Evolutionary conservation across 306 rosid genomes (phyloP).

Genomic region (Senna siamea): DNA sequence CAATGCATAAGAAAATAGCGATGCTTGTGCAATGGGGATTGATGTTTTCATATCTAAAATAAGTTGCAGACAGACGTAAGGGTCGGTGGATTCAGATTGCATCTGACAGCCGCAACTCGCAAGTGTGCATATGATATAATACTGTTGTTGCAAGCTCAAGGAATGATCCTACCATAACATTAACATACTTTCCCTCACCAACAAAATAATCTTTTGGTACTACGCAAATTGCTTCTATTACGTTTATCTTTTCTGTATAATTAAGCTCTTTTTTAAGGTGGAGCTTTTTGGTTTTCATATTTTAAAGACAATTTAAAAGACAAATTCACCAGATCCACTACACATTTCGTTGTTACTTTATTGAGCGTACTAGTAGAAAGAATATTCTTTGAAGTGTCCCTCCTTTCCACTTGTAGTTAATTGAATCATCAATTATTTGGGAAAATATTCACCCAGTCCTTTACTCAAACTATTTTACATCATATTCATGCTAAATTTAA

Average conservation of each 20-base stretch:
- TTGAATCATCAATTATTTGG: not conserved
- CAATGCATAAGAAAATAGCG: not conserved
- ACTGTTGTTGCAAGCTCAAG: not conserved
- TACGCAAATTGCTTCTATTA: not conserved
- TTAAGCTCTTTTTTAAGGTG: not conserved
- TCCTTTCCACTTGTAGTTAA: not conserved
- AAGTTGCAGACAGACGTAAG: not conserved
- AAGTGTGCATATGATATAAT: not conserved
- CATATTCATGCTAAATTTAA: not conserved
- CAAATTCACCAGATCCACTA: not conserved
- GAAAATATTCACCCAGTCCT: not conserved
- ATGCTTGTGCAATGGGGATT: not conserved
- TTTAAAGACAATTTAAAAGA: not conserved
- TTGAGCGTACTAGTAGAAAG: not conserved
- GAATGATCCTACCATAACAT: not conserved
- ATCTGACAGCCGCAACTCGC: conserved; percentile 9
- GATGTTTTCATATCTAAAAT: not conserved
- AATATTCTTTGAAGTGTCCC: not conserved
- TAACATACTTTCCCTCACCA: not conserved
- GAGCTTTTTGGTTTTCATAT: not conserved
- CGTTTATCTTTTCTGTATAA: not conserved
- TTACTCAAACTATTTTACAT: not conserved
- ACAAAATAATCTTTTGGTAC: not conserved
- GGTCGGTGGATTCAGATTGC: not conserved
- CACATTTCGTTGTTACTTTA: not conserved